phyloP scores from a whole-genome alignment of 2,329 filamentous ascomycete species.

The Iodosphaeria phyllophila region DNA sequence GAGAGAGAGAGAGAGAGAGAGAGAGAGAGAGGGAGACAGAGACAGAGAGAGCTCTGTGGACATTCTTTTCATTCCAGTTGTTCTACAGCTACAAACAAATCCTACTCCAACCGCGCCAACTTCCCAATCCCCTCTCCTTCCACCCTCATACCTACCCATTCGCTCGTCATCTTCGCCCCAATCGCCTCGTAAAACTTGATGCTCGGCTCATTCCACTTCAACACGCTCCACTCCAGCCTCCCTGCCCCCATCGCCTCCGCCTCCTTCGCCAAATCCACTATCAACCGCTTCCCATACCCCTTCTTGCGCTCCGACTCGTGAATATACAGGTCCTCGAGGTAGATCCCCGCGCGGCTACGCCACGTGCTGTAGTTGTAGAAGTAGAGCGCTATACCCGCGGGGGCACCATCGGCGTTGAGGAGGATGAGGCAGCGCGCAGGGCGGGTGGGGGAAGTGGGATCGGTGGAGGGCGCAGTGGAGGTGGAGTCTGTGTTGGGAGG shows the following conservation, averaged over 20 bases:
- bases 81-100: background rate
- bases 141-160: constrained; percentile 61
- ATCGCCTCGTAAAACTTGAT: constrained; percentile 68
- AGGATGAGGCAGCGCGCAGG: constrained; percentile 64
- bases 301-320: constrained; percentile 47
- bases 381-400: constrained; percentile 68
- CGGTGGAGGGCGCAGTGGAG: constrained; percentile 22
- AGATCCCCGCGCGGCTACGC: constrained; percentile 73
- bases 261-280: constrained; percentile 64
- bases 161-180: constrained; percentile 46
- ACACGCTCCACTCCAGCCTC: constrained; percentile 74
- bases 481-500: constrained; percentile 23
- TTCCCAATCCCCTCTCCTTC: constrained; percentile 45
- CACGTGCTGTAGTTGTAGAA: constrained; percentile 96
- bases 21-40: too few species aligned
- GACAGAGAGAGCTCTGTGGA: too few species aligned
- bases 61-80: background rate
- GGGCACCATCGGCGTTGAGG: constrained; percentile 24
- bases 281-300: constrained; percentile 62
- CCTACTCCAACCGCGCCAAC: constrained; percentile 27
- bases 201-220: constrained; percentile 86
- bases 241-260: constrained; percentile 52
- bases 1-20: too few species aligned
- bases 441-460: constrained; percentile 32
- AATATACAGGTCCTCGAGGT: constrained; percentile 88